These are phyloP conservation scores for Blastobotrys persicus DNA, from an alignment of 1,139 yeast species.

Conservation along the genomic window DNA sequence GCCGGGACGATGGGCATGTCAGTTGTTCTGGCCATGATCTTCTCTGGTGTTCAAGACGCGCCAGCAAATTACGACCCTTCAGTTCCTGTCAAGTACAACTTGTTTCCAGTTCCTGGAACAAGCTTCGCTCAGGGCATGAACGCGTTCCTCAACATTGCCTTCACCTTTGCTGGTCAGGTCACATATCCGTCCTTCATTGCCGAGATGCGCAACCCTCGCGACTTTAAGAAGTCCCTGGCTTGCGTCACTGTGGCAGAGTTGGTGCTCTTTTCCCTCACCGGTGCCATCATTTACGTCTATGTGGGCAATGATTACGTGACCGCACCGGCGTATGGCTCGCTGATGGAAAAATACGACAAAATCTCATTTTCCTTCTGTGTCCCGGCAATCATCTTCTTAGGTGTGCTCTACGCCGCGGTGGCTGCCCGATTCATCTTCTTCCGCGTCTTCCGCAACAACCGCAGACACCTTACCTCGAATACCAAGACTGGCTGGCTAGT, in stretches of 20 bases:
- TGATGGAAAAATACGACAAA: conserved; percentile 47
- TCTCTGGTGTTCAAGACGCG: conserved; percentile 53
- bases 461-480: conserved; percentile 46
- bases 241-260: conserved; percentile 53
- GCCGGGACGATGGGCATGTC: conserved; percentile 59
- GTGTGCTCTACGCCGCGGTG: conserved; percentile 54
- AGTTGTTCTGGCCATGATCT: conserved; percentile 51
- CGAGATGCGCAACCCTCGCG: conserved; percentile 57
- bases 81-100: conserved; percentile 44
- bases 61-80: conserved; percentile 44
- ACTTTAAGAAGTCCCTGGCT: conserved; percentile 55
- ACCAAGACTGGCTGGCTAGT: conserved; percentile 53
- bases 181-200: conserved; percentile 61
- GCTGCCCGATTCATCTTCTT: conserved; percentile 52
- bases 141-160: conserved; percentile 57
- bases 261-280: conserved; percentile 51
- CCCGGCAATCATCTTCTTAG: conserved; percentile 57
- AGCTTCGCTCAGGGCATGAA: conserved; percentile 54
- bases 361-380: conserved; percentile 60
- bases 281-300: conserved; percentile 55
- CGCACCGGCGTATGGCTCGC: conserved; percentile 60
- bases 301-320: conserved; percentile 55
- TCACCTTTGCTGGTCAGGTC: conserved; percentile 63
- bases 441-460: conserved; percentile 43
- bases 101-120: conserved; percentile 53